Base-by-base conservation (phyloP, 306 rosid genomes). In the Clitoria ternatea region DNA sequence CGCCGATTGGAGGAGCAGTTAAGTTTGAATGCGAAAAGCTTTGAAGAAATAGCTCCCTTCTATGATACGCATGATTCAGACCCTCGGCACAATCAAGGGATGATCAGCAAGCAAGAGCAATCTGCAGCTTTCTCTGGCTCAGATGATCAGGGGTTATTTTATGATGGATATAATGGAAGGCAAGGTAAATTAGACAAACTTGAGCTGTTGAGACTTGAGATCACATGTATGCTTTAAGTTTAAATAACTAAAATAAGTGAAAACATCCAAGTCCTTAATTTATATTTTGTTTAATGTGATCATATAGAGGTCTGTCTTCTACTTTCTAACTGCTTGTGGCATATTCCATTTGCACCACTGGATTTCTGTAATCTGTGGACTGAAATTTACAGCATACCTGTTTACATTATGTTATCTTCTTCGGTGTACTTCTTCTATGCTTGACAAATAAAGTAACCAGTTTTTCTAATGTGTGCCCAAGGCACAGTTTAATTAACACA, bases 1-100 rank as follows among this genome's bases (percentile, higher is more conserved):
- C 84, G 88, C 63, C 86, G 85, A 70, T 82, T 89, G 52, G 91
- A 95, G 86, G 90, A 82, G 81, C 99, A 91, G 71, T 83, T 95
- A 74, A 95, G 96, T 86, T 82, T 95, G 68, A 85, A 85, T 61
- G 88, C 87, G 27, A 86, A 86, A 62, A 83, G 72, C 72, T n/a
- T 86, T 62, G 68, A 86, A 43, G 85, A 82, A 20, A 75, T 89
- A 49, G 70, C 55, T 72, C 50, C 83, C 64, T 72, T 77, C 63
- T 33, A 7, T 43, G 44, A 55, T 49, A 73, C 52, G 7, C 76
- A 62, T 54, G 78, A 70, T 70, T 73, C 79, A 15, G 61, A 77
- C 57, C 67, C 76, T 69, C 77, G 75, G 54, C 80, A 84, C 17
- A 71, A 72, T 49, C 60, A 36, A 66, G 44, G 52, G 62, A 72